phyloP scores from a whole-genome alignment of 371 early-diverging fungal species.

The Dichotomocladium elegans region DNA sequence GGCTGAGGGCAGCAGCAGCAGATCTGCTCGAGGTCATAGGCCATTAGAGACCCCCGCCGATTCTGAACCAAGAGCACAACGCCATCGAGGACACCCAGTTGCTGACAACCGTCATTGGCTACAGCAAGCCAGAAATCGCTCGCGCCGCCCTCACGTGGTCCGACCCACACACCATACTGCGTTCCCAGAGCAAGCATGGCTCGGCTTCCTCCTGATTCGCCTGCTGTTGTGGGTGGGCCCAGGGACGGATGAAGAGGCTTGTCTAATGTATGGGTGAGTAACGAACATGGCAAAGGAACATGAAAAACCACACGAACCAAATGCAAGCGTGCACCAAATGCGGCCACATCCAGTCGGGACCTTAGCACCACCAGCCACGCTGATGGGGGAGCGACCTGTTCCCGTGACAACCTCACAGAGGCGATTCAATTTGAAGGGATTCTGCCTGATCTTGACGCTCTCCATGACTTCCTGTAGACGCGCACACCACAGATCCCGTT shows the following conservation, averaged over 20 bases:
- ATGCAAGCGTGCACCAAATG: constrained; percentile 10
- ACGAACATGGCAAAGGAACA: no score
- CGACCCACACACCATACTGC: constrained; percentile 25
- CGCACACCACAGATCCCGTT: constrained; percentile 13
- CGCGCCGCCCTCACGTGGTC: constrained; percentile 11
- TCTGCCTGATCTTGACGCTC: background rate
- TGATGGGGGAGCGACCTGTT: constrained; percentile 1
- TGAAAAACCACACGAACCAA: no score
- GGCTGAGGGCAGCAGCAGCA: background rate
- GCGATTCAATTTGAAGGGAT: constrained; percentile 8
- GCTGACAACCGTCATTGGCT: constrained; percentile 14
- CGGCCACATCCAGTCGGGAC: constrained; percentile 16
- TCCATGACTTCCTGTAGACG: constrained; percentile 2
- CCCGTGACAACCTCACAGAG: constrained; percentile 9
- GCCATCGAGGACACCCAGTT: constrained; percentile 16
- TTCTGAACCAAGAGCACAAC: constrained; percentile 11
- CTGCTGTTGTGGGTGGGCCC: no score
- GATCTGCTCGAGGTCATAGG: constrained; percentile 10
- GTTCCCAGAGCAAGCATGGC: constrained; percentile 20
- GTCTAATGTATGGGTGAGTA: no score
- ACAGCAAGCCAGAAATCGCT: constrained; percentile 10
- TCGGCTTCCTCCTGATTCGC: background rate
- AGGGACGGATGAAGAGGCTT: no score
- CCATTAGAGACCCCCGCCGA: constrained; percentile 8
- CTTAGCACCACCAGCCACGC: constrained; percentile 3